phyloP scores from a whole-genome alignment of 805 yeast genomes.

The Candida manassasensis region DNA sequence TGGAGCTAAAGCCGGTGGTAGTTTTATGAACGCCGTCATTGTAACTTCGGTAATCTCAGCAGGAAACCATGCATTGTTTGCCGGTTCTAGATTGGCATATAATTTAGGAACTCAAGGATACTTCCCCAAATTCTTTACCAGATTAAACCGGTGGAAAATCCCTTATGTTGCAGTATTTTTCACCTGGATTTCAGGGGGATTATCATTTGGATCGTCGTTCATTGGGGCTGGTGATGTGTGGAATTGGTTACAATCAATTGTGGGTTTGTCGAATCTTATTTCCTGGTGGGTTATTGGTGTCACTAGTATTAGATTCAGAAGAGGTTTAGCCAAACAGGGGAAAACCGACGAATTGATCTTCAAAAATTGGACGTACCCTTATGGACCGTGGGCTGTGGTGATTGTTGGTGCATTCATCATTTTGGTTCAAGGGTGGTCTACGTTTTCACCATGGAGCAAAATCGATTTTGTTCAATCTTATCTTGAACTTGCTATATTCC shows the following conservation, averaged over 20 bases:
- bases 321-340: constrained; percentile 41
- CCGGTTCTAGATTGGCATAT: constrained; percentile 46
- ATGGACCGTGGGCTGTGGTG: constrained; percentile 45
- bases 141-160: constrained; percentile 37
- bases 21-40: constrained; percentile 51
- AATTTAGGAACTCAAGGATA: constrained; percentile 49
- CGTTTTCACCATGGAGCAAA: constrained; percentile 43
- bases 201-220: constrained; percentile 57
- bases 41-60: constrained; percentile 52
- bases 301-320: constrained; percentile 46
- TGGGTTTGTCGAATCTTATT: constrained; percentile 49
- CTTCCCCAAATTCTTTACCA: constrained; percentile 40
- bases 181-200: constrained; percentile 52
- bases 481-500: constrained; percentile 45
- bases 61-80: constrained; percentile 50
- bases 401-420: constrained; percentile 40
- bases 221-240: constrained; percentile 51
- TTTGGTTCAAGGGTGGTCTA: constrained; percentile 51
- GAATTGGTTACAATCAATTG: constrained; percentile 49
- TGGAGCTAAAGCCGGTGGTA: constrained; percentile 38
- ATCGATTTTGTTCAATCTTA: constrained; percentile 41
- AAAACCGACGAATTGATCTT: constrained; percentile 37
- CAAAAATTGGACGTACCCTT: constrained; percentile 50
- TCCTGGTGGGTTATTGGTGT: constrained; percentile 49
- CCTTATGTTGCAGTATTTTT: constrained; percentile 47